These are phyloP conservation scores for Hymenoscyphus linearis DNA, from an alignment of 2,329 filamentous ascomycete genomes.

Conservation along the genomic window DNA sequence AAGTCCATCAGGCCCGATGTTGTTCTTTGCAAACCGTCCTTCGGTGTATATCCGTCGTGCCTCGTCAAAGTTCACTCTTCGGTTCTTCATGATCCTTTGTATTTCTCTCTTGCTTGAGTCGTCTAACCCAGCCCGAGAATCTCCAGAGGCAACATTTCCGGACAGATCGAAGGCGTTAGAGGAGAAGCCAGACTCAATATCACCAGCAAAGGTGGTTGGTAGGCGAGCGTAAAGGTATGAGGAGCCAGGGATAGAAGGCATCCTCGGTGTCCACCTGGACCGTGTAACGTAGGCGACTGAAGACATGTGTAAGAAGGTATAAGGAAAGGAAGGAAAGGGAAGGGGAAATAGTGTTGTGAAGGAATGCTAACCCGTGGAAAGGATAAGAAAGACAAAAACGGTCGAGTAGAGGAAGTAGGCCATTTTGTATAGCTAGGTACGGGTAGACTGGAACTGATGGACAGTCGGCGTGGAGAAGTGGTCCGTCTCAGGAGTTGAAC, in stretches of 20 bases:
- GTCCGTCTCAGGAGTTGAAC: conserved; percentile 6
- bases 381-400: conserved; percentile 64
- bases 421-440: conserved; percentile 46
- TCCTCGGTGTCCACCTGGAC: conserved; percentile 34
- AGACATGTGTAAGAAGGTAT: conserved; percentile 10
- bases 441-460: neutral
- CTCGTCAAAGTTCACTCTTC: conserved; percentile 81
- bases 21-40: conserved; percentile 77
- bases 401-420: conserved; percentile 75
- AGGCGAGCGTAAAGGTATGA: conserved; percentile 70
- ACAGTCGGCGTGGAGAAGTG: neutral
- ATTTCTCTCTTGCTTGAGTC: conserved; percentile 75
- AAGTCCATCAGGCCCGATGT: conserved; percentile 80
- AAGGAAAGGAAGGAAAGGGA: conserved; percentile 9
- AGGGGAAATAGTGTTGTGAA: neutral
- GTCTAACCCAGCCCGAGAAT: conserved; percentile 76
- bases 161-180: conserved; percentile 78
- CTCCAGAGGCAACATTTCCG: conserved; percentile 73
- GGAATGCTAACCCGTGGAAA: conserved; percentile 56
- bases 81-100: conserved; percentile 82
- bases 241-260: conserved; percentile 53
- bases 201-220: conserved; percentile 70
- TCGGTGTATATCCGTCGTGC: conserved; percentile 83
- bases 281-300: conserved; percentile 66
- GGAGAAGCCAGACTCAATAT: conserved; percentile 83